phyloP scores from a whole-genome alignment of 768 basidiomycete genomes.

The Brasilioporus rufonigricans region DNA sequence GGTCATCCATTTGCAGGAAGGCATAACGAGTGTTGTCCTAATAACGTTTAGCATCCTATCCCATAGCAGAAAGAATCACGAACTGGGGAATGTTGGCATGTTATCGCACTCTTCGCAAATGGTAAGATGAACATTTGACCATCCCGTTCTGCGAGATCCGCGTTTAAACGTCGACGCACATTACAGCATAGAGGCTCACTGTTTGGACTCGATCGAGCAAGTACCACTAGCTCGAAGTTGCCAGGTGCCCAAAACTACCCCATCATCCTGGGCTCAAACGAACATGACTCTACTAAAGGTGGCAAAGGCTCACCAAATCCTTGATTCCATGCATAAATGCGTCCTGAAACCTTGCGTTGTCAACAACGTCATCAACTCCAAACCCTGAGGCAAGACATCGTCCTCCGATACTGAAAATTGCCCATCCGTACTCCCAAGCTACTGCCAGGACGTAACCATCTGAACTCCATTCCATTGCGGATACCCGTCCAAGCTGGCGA shows the following conservation, averaged over 20 bases:
- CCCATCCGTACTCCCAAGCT: slow-evolving; percentile 90
- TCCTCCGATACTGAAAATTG: slow-evolving; percentile 85
- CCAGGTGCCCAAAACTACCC: slow-evolving; percentile 90
- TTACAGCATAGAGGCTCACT: slow-evolving; percentile 37
- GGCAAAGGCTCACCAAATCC: slow-evolving; percentile 53
- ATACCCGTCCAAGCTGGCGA: slow-evolving; percentile 59
- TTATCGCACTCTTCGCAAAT: slow-evolving; percentile 93
- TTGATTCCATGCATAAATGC: slow-evolving; percentile 80
- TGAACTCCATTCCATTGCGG: slow-evolving; percentile 83
- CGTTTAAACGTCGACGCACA: not conserved
- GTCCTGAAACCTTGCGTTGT: slow-evolving; percentile 68
- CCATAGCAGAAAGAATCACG: slow-evolving; percentile 25
- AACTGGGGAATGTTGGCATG: slow-evolving; percentile 89
- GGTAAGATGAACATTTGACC: slow-evolving; percentile 83
- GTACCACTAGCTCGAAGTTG: slow-evolving; percentile 82
- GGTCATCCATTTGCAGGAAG: slow-evolving; percentile 93
- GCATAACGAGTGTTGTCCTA: slow-evolving; percentile 96
- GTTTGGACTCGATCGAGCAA: slow-evolving; percentile 54
- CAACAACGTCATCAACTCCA: slow-evolving; percentile 60
- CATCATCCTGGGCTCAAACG: slow-evolving; percentile 2
- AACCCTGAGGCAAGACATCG: slow-evolving; percentile 80
- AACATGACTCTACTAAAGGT: not conserved
- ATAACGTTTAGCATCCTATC: slow-evolving; percentile 3
- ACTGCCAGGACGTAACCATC: slow-evolving; percentile 95
- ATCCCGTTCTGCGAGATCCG: slow-evolving; percentile 43